phyloP scores from a whole-genome alignment of 106 monocot species.

The Amphibolis antarctica region DNA sequence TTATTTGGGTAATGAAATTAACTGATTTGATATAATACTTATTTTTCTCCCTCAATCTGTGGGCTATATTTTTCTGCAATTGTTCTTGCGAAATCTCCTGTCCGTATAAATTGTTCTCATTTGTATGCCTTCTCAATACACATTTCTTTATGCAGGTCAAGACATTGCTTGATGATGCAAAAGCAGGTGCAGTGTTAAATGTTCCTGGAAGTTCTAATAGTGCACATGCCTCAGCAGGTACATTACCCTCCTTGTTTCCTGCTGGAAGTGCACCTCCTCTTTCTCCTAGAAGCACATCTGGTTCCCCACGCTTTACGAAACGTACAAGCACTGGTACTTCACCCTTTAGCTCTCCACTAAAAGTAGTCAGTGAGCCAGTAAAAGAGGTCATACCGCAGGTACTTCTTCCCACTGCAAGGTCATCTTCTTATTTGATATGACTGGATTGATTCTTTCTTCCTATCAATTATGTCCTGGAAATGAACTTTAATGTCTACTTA shows the following conservation, averaged over 20 bases:
- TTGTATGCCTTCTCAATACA: neutral
- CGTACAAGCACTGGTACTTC: neutral
- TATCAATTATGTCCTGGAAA: too few species aligned
- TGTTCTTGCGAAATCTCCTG: too few species aligned
- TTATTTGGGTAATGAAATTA: too few species aligned
- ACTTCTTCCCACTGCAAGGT: neutral
- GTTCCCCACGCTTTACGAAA: conserved; percentile 2
- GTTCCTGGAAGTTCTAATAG: conserved; percentile 30
- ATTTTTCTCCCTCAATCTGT: too few species aligned
- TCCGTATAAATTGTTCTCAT: neutral
- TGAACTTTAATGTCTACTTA: too few species aligned
- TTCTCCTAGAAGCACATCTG: conserved; percentile 39
- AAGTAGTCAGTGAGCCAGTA: conserved; percentile 7
- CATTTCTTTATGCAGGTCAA: conserved; percentile 39
- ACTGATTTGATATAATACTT: too few species aligned
- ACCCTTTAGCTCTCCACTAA: conserved; percentile 5
- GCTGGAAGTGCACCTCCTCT: conserved; percentile 85
- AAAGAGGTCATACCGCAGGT: conserved; percentile 9
- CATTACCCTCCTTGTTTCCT: conserved; percentile 68
- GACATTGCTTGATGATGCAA: conserved; percentile 75
- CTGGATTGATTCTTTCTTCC: too few species aligned
- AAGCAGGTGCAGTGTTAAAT: conserved; percentile 45
- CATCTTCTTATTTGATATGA: too few species aligned
- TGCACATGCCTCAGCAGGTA: conserved; percentile 44
- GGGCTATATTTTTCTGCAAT: too few species aligned